phyloP scores from a whole-genome alignment of 1,284 basidiomycete species.

The Melampsora larici-populina region DNA sequence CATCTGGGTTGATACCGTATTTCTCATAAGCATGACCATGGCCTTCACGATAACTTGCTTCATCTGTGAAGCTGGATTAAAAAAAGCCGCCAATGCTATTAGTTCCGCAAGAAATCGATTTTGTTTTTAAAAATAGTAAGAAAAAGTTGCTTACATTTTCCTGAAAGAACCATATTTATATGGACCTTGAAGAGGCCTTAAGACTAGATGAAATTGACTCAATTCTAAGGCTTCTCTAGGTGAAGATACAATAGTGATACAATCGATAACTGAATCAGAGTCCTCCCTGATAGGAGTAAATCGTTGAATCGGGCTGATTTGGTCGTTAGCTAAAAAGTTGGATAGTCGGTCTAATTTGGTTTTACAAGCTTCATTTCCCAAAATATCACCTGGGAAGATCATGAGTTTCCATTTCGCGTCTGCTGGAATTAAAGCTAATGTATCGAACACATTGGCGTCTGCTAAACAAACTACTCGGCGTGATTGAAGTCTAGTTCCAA shows the following conservation, averaged over 20 bases:
- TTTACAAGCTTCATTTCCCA: constrained; percentile 19
- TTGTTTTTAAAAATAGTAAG: too few relatives aligned
- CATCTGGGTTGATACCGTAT: constrained; percentile 52
- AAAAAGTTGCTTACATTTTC: not conserved
- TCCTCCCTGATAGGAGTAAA: constrained; percentile 45
- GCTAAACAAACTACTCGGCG: constrained; percentile 47
- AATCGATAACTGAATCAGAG: constrained; percentile 46
- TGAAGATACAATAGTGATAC: constrained; percentile 47
- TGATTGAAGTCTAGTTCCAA: constrained; percentile 44
- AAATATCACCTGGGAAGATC: constrained; percentile 8
- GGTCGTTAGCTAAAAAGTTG: constrained; percentile 2
- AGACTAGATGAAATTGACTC: constrained; percentile 41
- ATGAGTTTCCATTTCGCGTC: not conserved
- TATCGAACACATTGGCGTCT: constrained; percentile 43
- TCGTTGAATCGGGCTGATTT: constrained; percentile 42
- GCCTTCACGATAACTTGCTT: constrained; percentile 51
- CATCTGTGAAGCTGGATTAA: constrained; percentile 50
- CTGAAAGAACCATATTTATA: constrained; percentile 29
- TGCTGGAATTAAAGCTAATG: not conserved
- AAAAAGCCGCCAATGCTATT: constrained; percentile 44
- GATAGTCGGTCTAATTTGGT: not conserved
- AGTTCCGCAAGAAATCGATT: not conserved
- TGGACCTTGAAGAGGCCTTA: constrained; percentile 44
- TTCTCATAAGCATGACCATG: constrained; percentile 53
- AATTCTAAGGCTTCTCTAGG: constrained; percentile 43